Conservation (phyloP, 495 filamentous ascomycete species). For the Sabuloglossum arenarium region DNA sequence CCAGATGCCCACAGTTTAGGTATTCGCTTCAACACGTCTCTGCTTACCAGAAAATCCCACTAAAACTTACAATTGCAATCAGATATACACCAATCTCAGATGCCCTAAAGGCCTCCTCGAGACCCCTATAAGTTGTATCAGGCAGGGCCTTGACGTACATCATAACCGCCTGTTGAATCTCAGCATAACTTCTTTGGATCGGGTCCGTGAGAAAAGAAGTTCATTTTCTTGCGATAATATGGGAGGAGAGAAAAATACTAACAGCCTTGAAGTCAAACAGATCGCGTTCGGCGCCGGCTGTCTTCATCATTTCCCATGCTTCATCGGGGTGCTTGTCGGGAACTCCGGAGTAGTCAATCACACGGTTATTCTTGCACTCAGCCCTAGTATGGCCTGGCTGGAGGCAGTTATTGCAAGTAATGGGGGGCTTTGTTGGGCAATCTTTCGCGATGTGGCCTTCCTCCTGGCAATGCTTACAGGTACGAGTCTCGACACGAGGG, state of each 20-base stretch:
- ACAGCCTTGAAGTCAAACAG: slow-evolving; percentile 56
- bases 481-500: slow-evolving; percentile 40
- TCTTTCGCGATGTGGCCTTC: slow-evolving; percentile 50
- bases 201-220: background rate
- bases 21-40: background rate
- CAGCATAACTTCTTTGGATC: slow-evolving; percentile 9
- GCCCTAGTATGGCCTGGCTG: slow-evolving; percentile 43
- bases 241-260: slow-evolving; percentile 5
- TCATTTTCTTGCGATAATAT: background rate
- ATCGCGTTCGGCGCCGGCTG: slow-evolving; percentile 41
- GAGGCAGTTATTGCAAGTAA: slow-evolving; percentile 56
- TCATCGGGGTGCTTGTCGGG: slow-evolving; percentile 35
- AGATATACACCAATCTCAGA: slow-evolving; percentile 43
- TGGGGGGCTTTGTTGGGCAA: slow-evolving; percentile 44
- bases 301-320: slow-evolving; percentile 47
- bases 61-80: slow-evolving; percentile 30
- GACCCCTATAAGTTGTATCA: slow-evolving; percentile 38
- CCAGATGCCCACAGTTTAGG: background rate
- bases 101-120: slow-evolving; percentile 54
- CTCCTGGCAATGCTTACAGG: slow-evolving; percentile 51
- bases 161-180: slow-evolving; percentile 28
- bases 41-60: slow-evolving; percentile 21
- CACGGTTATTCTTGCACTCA: slow-evolving; percentile 49
- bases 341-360: slow-evolving; percentile 40
- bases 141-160: slow-evolving; percentile 56